Base-by-base conservation (phyloP, 179 eudicot genomes). In the Nepenthes alata region DNA sequence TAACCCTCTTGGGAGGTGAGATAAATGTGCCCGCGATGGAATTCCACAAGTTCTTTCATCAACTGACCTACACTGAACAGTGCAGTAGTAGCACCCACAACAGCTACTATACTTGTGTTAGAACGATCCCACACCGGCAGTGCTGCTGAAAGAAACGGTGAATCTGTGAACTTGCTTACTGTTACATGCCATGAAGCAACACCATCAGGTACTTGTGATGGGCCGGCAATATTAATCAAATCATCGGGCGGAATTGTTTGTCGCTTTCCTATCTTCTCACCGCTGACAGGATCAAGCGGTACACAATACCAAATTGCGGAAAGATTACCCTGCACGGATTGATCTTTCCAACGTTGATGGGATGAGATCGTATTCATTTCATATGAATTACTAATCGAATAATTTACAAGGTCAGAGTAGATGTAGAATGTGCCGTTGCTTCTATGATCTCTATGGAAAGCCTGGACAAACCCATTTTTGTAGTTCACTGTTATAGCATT, bases 121-220 rank as follows among this genome's bases (percentile, higher is more conserved):
- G 95, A 67, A n/a, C 88, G 65, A 53, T 89, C 90, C 85, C 89
- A 70, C 3, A 93, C 96, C 3, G 98, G 98, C 70, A 89, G 73
- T 35, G 98, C 98, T 13, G 95, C 96, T 12, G 98, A 86, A 64
- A 93, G 91, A 67, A 89, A 65, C 2, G 98, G 98, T 2, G 98
- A 89, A 60, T 81, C 77, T 0, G 86, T 67, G 47, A 72, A 81
- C 69, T 89, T 93, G 82, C 98, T 89, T 3, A 93, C 95, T 14
- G 95, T 85, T 0, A 93, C 89, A 38, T 93, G 98, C 98, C 98
- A 93, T 4, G 95, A 78, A 55, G 98, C 91, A 37, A 82, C 81
- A 47, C 98, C 96, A 67, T 93, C 95, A 37, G 98, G 98, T 14
- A 91, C 95, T 80, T 89, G 90, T 25, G 98, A 93, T 49, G 81